Evolutionary conservation across 768 basidiomycete species (phyloP).

Genomic region (Lyophyllum semitale): DNA sequence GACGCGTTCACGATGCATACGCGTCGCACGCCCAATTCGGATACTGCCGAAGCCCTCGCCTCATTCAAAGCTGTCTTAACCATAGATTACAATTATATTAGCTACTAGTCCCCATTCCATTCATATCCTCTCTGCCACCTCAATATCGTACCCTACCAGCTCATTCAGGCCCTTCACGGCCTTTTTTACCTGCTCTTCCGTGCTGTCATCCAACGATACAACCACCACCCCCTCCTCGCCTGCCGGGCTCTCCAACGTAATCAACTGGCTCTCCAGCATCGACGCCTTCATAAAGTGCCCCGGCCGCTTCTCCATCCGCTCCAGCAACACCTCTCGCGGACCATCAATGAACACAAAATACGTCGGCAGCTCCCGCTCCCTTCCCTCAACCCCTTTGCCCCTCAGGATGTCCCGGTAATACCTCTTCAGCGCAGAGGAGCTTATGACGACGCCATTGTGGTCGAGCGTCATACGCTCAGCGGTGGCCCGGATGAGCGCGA

Average conservation of each 20-base stretch:
- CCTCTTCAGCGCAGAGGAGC: slow-evolving; percentile 83
- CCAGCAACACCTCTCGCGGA: slow-evolving; percentile 49
- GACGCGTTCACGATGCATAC: slow-evolving; percentile 48
- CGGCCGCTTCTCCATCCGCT: slow-evolving; percentile 62
- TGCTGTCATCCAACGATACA: slow-evolving; percentile 54
- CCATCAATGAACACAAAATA: slow-evolving; percentile 84
- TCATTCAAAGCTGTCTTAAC: not conserved
- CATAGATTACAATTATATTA: not conserved
- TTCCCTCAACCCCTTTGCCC: slow-evolving; percentile 35
- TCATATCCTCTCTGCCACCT: not conserved
- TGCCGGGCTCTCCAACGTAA: slow-evolving; percentile 67
- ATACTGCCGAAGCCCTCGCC: slow-evolving; percentile 27
- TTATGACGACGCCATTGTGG: slow-evolving; percentile 67
- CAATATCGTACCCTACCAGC: slow-evolving; percentile 11
- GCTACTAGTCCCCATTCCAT: not conserved
- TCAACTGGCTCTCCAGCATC: slow-evolving; percentile 82
- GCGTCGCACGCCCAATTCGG: slow-evolving; percentile 42
- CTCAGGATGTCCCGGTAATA: slow-evolving; percentile 83
- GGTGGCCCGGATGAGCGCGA: slow-evolving; percentile 66
- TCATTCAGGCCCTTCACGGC: slow-evolving; percentile 44
- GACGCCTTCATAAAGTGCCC: slow-evolving; percentile 84
- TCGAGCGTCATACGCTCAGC: slow-evolving; percentile 46
- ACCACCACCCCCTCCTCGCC: slow-evolving; percentile 70
- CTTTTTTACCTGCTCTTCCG: slow-evolving; percentile 53
- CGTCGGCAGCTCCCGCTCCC: slow-evolving; percentile 38